Evolutionary conservation across 305 asterid genomes (phyloP).

Genomic region (Plantago lanceolata): DNA sequence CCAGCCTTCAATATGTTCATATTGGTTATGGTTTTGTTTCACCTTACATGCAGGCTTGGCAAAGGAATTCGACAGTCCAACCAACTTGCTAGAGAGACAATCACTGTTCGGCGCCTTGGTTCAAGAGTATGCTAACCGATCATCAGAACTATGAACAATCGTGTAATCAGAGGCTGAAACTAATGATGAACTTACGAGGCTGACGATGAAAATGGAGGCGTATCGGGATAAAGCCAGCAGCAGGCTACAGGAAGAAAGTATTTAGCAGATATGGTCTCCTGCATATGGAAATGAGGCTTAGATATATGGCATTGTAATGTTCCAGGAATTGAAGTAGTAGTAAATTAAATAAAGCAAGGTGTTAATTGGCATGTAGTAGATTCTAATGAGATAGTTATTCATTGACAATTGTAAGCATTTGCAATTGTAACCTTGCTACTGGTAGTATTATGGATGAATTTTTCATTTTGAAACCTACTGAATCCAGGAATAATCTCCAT

Average conservation of each 20-base stretch:
- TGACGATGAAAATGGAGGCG: neutral
- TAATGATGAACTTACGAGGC: neutral
- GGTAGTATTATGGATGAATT: too few species aligned
- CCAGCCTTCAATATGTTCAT: neutral
- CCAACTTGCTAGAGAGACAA: constrained; percentile 58
- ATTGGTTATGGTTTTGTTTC: neutral
- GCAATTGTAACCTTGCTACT: too few species aligned
- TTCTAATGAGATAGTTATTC: neutral
- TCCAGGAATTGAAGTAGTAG: neutral
- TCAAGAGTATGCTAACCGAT: constrained; percentile 76
- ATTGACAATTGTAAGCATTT: neutral
- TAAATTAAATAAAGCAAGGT: constrained; percentile 5
- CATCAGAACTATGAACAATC: constrained; percentile 50
- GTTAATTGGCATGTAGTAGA: neutral
- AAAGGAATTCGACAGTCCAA: constrained; percentile 70
- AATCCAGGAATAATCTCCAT: too few species aligned
- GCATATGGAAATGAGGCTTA: neutral
- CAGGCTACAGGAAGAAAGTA: neutral
- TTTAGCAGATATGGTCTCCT: constrained; percentile 1
- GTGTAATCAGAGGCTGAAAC: neutral
- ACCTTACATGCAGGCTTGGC: constrained; percentile 43
- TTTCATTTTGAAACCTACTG: too few species aligned
- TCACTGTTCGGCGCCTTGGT: constrained; percentile 92
- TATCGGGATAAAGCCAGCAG: neutral
- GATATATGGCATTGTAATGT: constrained; percentile 3